Evolutionary conservation across 2,329 filamentous ascomycete genomes (phyloP), one percentile per base, ranked within the genome.

Genomic region (Exophiala spinifera): DNA sequence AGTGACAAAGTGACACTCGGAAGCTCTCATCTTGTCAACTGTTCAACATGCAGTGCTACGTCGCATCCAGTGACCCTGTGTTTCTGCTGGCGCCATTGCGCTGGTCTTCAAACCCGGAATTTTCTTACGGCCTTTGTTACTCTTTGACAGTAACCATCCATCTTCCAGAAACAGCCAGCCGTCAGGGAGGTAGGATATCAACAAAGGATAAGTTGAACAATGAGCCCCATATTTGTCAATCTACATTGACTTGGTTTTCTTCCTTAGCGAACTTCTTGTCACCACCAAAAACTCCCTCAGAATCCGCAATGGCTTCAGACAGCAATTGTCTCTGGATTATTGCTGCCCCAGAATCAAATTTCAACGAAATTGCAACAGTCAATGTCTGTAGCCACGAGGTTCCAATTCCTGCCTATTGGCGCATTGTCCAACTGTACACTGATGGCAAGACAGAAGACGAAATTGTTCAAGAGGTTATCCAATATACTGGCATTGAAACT

Each of bases 351-450:
- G 43, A 33, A 21, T 49, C 48, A n/a, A 57, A 60, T 21, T 60
- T 52, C 33, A 45, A 55, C 14, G 37, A 53, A 23, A 46, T 59
- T n/a, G 56, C 56, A 4, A 61, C 56, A n/a, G 56, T 61, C 43
- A 51, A 46, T 14, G 46, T 61, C 13, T 50, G 33, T 20, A 28
- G 28, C 33, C 47, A 56, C 36, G 52, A 61, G 39, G 49, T 61
- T 3, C 58, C 56, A 1, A 43, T 59, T 5, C 58, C 58, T 8
- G 56, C 56, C 13, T 61, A 61, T 36, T 60, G 55, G 51, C 42
- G 45, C 2, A 55, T 60, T 21, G 37, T 54, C 20, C 48, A 49
- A 25, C 49, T 60, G 14, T 34, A 53, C 21, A 23, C 28, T 28
- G 28, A 47, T 8, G 57, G 55, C n/a, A 46, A 50, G n/a, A n/a